Evolutionary conservation across 2,329 filamentous ascomycete species (phyloP).

Genomic region (Diplodia corticola): DNA sequence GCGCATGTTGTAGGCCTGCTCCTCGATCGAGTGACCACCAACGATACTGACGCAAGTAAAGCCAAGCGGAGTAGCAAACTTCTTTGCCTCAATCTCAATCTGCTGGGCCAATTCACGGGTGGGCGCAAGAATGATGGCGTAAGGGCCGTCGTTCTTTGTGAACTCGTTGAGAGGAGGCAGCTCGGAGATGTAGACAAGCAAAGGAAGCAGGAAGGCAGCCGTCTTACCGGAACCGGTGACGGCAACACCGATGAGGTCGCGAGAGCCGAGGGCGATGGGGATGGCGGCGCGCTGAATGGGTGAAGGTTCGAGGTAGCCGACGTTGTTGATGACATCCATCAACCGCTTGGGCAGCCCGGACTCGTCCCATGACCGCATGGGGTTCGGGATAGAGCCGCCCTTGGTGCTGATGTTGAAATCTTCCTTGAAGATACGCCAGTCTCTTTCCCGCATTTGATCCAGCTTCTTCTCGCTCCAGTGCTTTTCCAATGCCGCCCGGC

Average conservation of each 20-base stretch:
- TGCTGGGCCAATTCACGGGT: constrained; percentile 97
- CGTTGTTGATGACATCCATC: constrained; percentile 76
- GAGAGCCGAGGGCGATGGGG: constrained; percentile 85
- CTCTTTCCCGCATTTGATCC: constrained; percentile 91
- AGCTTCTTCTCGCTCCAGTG: constrained; percentile 95
- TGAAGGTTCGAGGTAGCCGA: constrained; percentile 89
- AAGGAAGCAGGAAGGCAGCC: constrained; percentile 85
- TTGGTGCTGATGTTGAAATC: constrained; percentile 97
- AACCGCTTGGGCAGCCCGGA: constrained; percentile 75
- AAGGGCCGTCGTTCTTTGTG: constrained; percentile 92
- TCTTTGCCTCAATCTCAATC: constrained; percentile 90
- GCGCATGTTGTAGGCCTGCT: constrained; percentile 85
- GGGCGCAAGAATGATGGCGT: constrained; percentile 93
- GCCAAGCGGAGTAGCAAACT: constrained; percentile 86
- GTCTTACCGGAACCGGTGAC: constrained; percentile 99
- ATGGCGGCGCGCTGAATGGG: constrained; percentile 93
- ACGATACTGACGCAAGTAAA: constrained; percentile 97
- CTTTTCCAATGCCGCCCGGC: constrained; percentile 76
- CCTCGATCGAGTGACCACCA: constrained; percentile 93
- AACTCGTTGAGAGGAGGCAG: constrained; percentile 79
- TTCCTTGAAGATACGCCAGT: constrained; percentile 99
- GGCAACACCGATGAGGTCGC: constrained; percentile 97
- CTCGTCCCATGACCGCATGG: constrained; percentile 93
- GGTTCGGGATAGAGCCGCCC: constrained; percentile 87
- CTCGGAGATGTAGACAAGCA: constrained; percentile 92